These are phyloP conservation scores for Colletotrichum chrysophilum DNA, from an alignment of 2,329 filamentous ascomycete species.

Conservation along the genomic window DNA sequence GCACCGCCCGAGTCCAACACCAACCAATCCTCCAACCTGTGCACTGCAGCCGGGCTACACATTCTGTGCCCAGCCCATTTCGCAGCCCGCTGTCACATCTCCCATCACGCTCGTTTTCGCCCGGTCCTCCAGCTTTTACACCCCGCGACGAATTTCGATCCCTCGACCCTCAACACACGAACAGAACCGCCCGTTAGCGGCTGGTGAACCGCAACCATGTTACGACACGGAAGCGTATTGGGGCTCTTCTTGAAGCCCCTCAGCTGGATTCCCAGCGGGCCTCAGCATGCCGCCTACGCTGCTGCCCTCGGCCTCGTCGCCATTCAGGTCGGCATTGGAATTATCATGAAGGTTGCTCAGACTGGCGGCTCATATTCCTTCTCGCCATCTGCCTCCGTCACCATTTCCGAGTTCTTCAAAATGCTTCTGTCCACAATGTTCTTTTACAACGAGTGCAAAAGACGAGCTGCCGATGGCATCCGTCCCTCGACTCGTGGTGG, in stretches of 20 bases:
- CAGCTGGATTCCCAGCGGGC: constrained; percentile 18
- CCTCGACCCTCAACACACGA: neutral
- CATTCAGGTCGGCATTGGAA: constrained; percentile 38
- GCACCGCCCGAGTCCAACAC: neutral
- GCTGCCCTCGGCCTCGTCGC: constrained; percentile 36
- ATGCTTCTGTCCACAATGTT: constrained; percentile 32
- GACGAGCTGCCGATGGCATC: constrained; percentile 20
- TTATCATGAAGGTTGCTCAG: constrained; percentile 36
- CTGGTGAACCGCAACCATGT: neutral
- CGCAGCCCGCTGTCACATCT: neutral
- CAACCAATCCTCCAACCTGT: neutral
- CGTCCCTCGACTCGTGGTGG: constrained; percentile 22
- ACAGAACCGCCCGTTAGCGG: neutral
- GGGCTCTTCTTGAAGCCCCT: constrained; percentile 20
- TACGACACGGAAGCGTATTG: constrained; percentile 22
- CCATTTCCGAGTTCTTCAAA: constrained; percentile 37
- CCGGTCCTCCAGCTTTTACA: neutral
- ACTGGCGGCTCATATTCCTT: constrained; percentile 29
- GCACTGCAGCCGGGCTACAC: neutral
- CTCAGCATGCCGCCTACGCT: constrained; percentile 25
- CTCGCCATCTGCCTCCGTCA: constrained; percentile 34
- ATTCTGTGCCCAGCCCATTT: neutral
- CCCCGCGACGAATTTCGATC: neutral
- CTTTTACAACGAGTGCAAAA: constrained; percentile 31
- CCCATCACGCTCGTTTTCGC: constrained; percentile 5